Conservation (phyloP, 1,284 basidiomycete genomes). For the Chondrostereum purpureum region DNA sequence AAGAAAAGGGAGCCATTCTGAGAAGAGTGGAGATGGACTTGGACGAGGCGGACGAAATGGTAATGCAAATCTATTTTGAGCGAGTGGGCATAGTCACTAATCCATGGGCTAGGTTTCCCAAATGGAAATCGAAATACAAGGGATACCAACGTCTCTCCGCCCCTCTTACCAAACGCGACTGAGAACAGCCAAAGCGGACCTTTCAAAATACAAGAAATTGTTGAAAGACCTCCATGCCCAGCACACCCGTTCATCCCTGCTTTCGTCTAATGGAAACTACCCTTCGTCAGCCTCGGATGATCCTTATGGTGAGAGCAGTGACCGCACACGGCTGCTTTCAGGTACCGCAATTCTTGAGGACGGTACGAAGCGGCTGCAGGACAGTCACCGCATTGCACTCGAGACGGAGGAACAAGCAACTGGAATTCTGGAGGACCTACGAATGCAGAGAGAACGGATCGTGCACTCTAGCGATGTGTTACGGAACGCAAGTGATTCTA, state of each 20-base stretch:
- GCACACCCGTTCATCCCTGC: conserved; percentile 54
- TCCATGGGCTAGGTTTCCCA: conserved; percentile 72
- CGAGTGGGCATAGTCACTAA: neutral
- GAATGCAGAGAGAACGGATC: conserved; percentile 91
- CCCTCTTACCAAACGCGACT: conserved; percentile 71
- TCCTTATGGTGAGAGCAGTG: conserved; percentile 61
- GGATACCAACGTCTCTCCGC: conserved; percentile 83
- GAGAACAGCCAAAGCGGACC: conserved; percentile 62
- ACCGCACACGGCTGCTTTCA: conserved; percentile 73
- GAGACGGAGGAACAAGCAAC: conserved; percentile 96
- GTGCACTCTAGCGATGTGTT: conserved; percentile 90
- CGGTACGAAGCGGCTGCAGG: conserved; percentile 76
- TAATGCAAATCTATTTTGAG: conserved; percentile 31
- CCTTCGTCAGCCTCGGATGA: conserved; percentile 65
- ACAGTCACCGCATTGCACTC: conserved; percentile 87
- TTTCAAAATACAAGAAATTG: conserved; percentile 74
- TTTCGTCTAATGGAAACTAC: conserved; percentile 39
- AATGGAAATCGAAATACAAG: conserved; percentile 99
- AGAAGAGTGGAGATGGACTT: conserved; percentile 91
- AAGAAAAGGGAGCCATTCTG: conserved; percentile 78
- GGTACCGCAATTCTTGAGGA: conserved; percentile 74
- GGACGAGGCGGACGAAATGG: conserved; percentile 98
- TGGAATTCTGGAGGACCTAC: conserved; percentile 83
- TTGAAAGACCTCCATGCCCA: conserved; percentile 59
- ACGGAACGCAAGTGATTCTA: conserved; percentile 62